A percentile compares a stretch with the other conserved stretches of the same genome.
These are phyloP conservation scores for Sisymbrium irio DNA, from an alignment of 345 rosid species.

Conservation along the genomic window DNA sequence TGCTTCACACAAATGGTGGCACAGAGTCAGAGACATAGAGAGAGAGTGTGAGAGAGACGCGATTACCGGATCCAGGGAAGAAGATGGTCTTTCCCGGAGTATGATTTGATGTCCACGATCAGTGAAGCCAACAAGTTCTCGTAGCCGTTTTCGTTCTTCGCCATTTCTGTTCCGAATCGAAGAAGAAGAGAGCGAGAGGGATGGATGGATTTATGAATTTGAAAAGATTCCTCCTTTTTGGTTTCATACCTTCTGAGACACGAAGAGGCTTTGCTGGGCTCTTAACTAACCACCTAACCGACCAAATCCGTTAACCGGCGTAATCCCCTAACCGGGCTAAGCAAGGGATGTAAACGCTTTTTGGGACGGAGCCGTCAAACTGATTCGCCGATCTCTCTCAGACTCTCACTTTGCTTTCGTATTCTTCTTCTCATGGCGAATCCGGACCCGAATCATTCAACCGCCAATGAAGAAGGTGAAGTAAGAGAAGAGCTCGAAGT, in stretches of 20 bases:
- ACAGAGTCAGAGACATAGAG: not conserved
- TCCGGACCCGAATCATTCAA: slow-evolving; percentile 23
- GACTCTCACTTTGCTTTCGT: not conserved
- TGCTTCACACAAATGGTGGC: slow-evolving; percentile 4
- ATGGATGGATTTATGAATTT: not conserved
- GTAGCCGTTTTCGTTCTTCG: slow-evolving; percentile 35
- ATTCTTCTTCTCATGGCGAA: slow-evolving; percentile 31
- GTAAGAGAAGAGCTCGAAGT: slow-evolving; percentile 15
- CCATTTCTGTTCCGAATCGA: slow-evolving; percentile 25
- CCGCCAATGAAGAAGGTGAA: slow-evolving; percentile 1
- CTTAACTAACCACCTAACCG: not conserved
- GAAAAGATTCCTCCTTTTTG: slow-evolving; percentile 21
- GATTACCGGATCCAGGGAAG: slow-evolving; percentile 92
- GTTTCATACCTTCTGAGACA: not conserved
- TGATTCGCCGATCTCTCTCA: slow-evolving; percentile 25
- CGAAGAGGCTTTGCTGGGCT: not conserved
- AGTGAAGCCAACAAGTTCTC: slow-evolving; percentile 61
- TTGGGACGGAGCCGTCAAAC: slow-evolving; percentile 22
- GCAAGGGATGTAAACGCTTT: slow-evolving; percentile 13
- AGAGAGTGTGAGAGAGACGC: too few relatives aligned
- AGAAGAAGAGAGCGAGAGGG: not conserved
- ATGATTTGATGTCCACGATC: slow-evolving; percentile 73
- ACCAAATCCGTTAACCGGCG: not conserved
- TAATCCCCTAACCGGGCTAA: not conserved
- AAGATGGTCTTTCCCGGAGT: slow-evolving; percentile 76